Evolutionary conservation across 2,329 filamentous ascomycete genomes (phyloP).

Genomic region (Pseudogymnoascus destructans): DNA sequence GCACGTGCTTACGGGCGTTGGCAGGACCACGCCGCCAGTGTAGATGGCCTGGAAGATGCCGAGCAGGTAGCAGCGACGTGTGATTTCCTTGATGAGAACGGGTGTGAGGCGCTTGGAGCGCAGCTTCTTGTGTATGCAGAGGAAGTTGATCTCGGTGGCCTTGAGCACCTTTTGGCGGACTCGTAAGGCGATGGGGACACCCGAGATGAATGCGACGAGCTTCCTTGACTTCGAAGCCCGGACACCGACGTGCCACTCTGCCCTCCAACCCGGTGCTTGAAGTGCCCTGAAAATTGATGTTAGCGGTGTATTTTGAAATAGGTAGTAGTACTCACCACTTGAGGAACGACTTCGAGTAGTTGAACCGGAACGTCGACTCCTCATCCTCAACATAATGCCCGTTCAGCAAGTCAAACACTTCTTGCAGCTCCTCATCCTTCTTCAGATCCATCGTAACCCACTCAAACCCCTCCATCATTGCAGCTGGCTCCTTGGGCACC

Average conservation of each 20-base stretch:
- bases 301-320: slow-evolving; percentile 13
- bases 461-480: slow-evolving; percentile 73
- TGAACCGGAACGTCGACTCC: slow-evolving; percentile 94
- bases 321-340: slow-evolving; percentile 52
- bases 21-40: slow-evolving; percentile 81
- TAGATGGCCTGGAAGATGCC: slow-evolving; percentile 93
- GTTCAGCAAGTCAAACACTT: slow-evolving; percentile 82
- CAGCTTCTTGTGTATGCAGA: slow-evolving; percentile 96
- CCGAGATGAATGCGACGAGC: slow-evolving; percentile 90
- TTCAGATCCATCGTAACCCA: slow-evolving; percentile 86
- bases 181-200: slow-evolving; percentile 71
- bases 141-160: slow-evolving; percentile 92
- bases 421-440: slow-evolving; percentile 64
- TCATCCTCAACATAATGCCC: slow-evolving; percentile 96
- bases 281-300: slow-evolving; percentile 52
- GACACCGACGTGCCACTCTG: slow-evolving; percentile 90
- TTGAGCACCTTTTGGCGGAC: slow-evolving; percentile 64
- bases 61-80: slow-evolving; percentile 73
- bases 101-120: slow-evolving; percentile 84
- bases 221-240: slow-evolving; percentile 71
- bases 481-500: slow-evolving; percentile 63
- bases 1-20: slow-evolving; percentile 82
- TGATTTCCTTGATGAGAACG: slow-evolving; percentile 95
- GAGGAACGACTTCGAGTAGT: slow-evolving; percentile 79
- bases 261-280: slow-evolving; percentile 86